These are phyloP conservation scores for Macrophomina tecta DNA, from an alignment of 2,329 filamentous ascomycete species.

Conservation along the genomic window DNA sequence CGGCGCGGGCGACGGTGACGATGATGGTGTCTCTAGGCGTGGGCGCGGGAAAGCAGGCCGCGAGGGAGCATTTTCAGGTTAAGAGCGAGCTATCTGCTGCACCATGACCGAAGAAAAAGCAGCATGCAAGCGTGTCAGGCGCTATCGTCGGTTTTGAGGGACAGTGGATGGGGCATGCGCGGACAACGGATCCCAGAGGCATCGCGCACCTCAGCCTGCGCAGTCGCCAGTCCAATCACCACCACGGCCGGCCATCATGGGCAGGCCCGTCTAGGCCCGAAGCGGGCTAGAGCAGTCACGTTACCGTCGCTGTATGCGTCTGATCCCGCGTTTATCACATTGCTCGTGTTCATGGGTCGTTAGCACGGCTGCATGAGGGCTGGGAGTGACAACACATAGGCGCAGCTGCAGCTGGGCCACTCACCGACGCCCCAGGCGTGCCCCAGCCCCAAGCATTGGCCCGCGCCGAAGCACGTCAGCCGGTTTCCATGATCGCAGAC, in stretches of 20 bases:
- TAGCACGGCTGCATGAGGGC: constrained; percentile 1
- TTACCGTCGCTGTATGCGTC: constrained; percentile 18
- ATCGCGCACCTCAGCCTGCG: constrained; percentile 1
- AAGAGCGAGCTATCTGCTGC: constrained; percentile 10
- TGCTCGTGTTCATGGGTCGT: not conserved
- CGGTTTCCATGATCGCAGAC: constrained; percentile 21
- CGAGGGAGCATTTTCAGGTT: constrained; percentile 22
- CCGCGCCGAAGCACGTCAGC: constrained; percentile 10
- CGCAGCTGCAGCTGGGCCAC: constrained; percentile 9
- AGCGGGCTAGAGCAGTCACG: constrained; percentile 16
- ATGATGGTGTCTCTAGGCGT: constrained; percentile 2
- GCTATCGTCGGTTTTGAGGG: constrained; percentile 29
- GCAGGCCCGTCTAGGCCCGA: not conserved
- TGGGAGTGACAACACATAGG: constrained; percentile 16
- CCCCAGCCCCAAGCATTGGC: constrained; percentile 15
- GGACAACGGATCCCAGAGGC: constrained; percentile 23
- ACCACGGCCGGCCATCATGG: not conserved
- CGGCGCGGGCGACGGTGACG: not conserved
- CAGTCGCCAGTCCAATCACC: constrained; percentile 5
- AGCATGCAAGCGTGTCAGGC: constrained; percentile 31
- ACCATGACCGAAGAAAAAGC: constrained; percentile 27
- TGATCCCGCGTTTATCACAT: not conserved
- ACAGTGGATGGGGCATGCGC: constrained; percentile 27
- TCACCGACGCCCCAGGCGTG: not conserved
- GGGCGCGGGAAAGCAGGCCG: constrained; percentile 14